Evolutionary conservation across 2,329 filamentous ascomycete genomes (phyloP).

Genomic region (Exophiala sp.): DNA sequence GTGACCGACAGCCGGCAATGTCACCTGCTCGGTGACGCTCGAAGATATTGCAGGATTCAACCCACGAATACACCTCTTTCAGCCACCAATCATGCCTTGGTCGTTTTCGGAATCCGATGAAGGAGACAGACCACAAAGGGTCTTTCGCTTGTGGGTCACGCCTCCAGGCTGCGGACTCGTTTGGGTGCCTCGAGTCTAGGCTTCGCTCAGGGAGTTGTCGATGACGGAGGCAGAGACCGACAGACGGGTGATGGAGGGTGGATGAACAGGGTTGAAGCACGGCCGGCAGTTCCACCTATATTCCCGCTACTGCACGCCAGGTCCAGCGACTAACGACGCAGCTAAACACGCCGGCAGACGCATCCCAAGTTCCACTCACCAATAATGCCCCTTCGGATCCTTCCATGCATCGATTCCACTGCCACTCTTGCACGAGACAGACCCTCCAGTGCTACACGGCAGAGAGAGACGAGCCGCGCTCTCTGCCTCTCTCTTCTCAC

Average conservation of each 20-base stretch:
- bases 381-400: background rate
- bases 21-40: too few relatives aligned
- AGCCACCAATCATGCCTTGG: too few relatives aligned
- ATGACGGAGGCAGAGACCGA: background rate
- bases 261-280: background rate
- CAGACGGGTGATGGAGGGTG: background rate
- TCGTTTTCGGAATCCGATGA: too few relatives aligned
- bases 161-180: background rate
- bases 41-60: too few relatives aligned
- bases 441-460: background rate
- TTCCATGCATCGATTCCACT: background rate
- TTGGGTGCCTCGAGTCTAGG: background rate
- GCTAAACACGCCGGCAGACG: background rate
- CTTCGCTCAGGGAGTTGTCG: background rate
- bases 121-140: background rate
- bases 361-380: background rate
- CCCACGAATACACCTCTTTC: too few relatives aligned
- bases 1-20: too few relatives aligned
- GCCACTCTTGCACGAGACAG: too few relatives aligned
- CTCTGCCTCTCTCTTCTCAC: background rate
- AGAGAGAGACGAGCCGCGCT: background rate
- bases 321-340: slow-evolving; percentile 9
- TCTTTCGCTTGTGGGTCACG: background rate
- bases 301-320: background rate
- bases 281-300: background rate